Conservation (phyloP, 768 basidiomycete genomes). For the Coprinopsis sp. region DNA sequence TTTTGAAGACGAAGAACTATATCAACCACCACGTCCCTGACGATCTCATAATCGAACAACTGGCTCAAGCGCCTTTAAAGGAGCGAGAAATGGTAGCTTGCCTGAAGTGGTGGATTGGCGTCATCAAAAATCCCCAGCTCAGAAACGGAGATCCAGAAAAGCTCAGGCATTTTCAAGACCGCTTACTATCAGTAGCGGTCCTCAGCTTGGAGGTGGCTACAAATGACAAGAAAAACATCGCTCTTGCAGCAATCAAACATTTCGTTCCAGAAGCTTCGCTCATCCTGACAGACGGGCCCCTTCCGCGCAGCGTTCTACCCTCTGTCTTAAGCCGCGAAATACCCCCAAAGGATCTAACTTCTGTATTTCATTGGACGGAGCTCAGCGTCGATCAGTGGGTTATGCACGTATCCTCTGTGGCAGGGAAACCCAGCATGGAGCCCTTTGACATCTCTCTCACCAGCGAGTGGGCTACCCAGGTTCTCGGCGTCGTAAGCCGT, state of each 20-base stretch:
- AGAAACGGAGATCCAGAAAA: conserved; percentile 24
- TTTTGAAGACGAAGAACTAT: conserved; percentile 57
- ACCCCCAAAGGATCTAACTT: conserved; percentile 39
- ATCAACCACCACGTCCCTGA: conserved; percentile 71
- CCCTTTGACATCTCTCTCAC: conserved; percentile 65
- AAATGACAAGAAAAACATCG: conserved; percentile 54
- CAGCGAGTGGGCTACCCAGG: conserved; percentile 74
- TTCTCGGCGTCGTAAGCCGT: conserved; percentile 59
- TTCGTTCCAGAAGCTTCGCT: conserved; percentile 64
- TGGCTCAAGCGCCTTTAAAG: conserved; percentile 58
- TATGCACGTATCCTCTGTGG: conserved; percentile 46
- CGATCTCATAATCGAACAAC: conserved; percentile 80
- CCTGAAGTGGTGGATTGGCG: conserved; percentile 76
- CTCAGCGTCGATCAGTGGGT: conserved; percentile 76
- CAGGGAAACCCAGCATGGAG: conserved; percentile 40
- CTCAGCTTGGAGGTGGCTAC: conserved; percentile 36
- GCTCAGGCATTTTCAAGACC: conserved; percentile 42
- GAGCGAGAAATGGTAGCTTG: conserved; percentile 77
- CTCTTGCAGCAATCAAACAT: conserved; percentile 63
- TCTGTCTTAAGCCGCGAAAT: conserved; percentile 59
- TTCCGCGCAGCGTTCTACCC: conserved; percentile 72
- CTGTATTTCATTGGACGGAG: conserved; percentile 75
- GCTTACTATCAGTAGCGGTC: conserved; percentile 71
- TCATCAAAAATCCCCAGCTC: conserved; percentile 20
- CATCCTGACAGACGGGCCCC: conserved; percentile 62